These are phyloP conservation scores for Clonostachys rhizophaga DNA, from an alignment of 2,329 filamentous ascomycete species.

Conservation along the genomic window DNA sequence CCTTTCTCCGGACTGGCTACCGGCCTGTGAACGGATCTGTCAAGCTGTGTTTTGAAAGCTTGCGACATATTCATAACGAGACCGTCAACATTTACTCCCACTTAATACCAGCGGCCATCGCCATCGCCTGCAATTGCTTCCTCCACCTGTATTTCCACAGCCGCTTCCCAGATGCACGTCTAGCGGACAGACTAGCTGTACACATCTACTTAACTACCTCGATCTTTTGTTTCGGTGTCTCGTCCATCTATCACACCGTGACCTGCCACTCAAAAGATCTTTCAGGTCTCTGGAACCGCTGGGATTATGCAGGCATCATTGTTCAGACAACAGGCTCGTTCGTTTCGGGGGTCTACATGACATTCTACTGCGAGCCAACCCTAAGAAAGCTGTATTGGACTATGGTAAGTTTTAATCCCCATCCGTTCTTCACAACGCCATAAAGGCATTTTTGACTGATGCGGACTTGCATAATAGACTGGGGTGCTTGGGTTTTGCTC, in stretches of 20 bases:
- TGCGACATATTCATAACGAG: conserved; percentile 29
- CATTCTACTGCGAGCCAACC: conserved; percentile 28
- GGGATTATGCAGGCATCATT: conserved; percentile 31
- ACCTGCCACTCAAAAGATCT: conserved; percentile 28
- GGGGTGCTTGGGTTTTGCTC: conserved; percentile 21
- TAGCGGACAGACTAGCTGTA: conserved; percentile 29
- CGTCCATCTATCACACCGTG: conserved; percentile 30
- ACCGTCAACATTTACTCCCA: conserved; percentile 25
- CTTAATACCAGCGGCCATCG: conserved; percentile 32
- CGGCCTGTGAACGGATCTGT: conserved; percentile 31
- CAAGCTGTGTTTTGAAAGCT: conserved; percentile 28
- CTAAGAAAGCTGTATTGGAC: conserved; percentile 24
- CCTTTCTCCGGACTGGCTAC: conserved; percentile 33
- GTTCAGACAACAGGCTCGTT: conserved; percentile 29
- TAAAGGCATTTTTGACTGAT: too few relatives aligned
- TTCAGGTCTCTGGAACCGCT: conserved; percentile 26
- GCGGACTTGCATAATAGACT: conserved; percentile 16
- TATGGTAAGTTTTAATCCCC: conserved; percentile 17
- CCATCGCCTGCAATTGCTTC: conserved; percentile 18
- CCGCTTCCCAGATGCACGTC: conserved; percentile 22
- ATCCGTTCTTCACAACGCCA: not conserved
- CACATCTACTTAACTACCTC: conserved; percentile 28
- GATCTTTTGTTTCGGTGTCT: conserved; percentile 27
- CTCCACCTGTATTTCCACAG: conserved; percentile 12
- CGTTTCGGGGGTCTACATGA: conserved; percentile 29